A percentile compares a stretch with the other conserved stretches of the same genome.
Evolutionary conservation across 441 rosid genomes (phyloP).

Genomic region (Gossypium aridum): DNA sequence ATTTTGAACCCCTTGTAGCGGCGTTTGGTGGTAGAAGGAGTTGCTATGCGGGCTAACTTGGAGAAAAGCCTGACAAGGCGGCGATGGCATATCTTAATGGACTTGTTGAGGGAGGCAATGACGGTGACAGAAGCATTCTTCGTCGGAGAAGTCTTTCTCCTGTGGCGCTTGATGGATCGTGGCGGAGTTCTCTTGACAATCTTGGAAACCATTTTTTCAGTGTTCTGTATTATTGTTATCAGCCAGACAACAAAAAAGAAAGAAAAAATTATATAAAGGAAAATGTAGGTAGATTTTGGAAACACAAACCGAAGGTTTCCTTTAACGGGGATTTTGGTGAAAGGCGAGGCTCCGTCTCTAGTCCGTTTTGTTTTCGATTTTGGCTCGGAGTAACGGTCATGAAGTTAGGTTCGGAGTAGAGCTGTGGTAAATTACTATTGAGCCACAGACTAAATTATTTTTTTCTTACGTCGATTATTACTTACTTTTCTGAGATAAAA

Average conservation of each 20-base stretch:
- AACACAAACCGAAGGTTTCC: not conserved
- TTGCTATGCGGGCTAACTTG: conserved; percentile 39
- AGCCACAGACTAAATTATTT: not conserved
- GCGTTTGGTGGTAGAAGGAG: conserved; percentile 17
- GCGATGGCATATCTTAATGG: conserved; percentile 46
- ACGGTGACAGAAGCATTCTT: conserved; percentile 28
- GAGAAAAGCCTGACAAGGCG: conserved; percentile 60
- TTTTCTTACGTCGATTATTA: not conserved
- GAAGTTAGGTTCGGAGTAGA: conserved; percentile 35
- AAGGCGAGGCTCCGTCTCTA: not conserved
- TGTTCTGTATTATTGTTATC: not conserved
- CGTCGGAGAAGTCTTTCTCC: conserved; percentile 29
- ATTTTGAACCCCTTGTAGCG: conserved; percentile 49
- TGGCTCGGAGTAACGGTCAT: conserved; percentile 52
- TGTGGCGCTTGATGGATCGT: conserved; percentile 22
- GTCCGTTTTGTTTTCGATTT: conserved; percentile 18
- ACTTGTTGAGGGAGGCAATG: conserved; percentile 50
- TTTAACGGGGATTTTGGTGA: not conserved
- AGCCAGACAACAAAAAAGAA: not conserved
- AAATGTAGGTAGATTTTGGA: not conserved
- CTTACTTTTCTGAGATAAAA: not conserved
- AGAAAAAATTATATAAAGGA: not conserved
- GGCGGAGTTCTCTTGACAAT: conserved; percentile 26
- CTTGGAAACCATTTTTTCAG: conserved; percentile 33
- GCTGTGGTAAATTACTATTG: conserved; percentile 2